phyloP scores from a whole-genome alignment of 2,329 filamentous ascomycete species.

The Huntiella moniliformis region DNA sequence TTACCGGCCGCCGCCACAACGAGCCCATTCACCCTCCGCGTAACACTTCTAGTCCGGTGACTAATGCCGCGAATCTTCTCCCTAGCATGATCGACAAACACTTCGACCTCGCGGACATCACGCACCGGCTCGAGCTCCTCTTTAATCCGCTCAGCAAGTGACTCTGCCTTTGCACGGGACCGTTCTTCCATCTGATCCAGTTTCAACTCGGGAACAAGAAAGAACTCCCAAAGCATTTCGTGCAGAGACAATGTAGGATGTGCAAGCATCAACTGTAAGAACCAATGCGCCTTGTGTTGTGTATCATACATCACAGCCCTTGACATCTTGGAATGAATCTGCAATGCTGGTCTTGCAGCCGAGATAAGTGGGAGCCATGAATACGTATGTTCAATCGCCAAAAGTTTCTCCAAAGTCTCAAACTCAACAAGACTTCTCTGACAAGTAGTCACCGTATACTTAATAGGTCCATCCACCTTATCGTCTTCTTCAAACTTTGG shows the following conservation, averaged over 20 bases:
- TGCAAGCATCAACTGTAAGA: conserved; percentile 65
- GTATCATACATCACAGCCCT: conserved; percentile 71
- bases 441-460: conserved; percentile 87
- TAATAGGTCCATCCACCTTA: conserved; percentile 45
- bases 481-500: conserved; percentile 39
- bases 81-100: conserved; percentile 77
- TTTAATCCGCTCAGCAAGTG: conserved; percentile 61
- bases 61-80: conserved; percentile 78
- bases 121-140: conserved; percentile 78
- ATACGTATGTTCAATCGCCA: conserved; percentile 77
- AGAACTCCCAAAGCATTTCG: conserved; percentile 98
- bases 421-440: conserved; percentile 77
- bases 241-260: conserved; percentile 91
- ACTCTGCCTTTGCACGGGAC: conserved; percentile 69
- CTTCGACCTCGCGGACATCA: conserved; percentile 73
- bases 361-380: conserved; percentile 78
- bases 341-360: conserved; percentile 69
- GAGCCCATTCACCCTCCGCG: conserved; percentile 59
- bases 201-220: conserved; percentile 86
- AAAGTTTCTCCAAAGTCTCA: conserved; percentile 67
- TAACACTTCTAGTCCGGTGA: conserved; percentile 62
- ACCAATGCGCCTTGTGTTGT: conserved; percentile 70
- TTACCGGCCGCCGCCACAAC: conserved; percentile 16
- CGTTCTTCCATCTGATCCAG: conserved; percentile 77
- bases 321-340: conserved; percentile 83